Evolutionary conservation across 176 grass and related monocot genomes (phyloP), one percentile per base, ranked within the genome.

Genomic region (Eleusine indica): DNA sequence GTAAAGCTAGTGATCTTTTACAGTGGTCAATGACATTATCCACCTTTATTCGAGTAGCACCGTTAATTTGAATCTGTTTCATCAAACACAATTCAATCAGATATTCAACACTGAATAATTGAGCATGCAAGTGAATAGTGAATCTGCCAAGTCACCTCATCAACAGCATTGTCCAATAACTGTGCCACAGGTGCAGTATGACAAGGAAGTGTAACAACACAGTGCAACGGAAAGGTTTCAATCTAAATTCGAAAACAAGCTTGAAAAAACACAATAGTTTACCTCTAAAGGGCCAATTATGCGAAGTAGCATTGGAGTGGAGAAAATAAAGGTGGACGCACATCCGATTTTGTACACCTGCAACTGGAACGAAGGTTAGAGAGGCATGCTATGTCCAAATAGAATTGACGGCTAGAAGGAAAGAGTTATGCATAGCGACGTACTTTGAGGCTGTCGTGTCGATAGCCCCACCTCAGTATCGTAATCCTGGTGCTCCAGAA

Each of bases 201-300:
- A 30, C 15, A 52, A 76, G 75, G 0, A 53, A 51, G 10, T 80
- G 14, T 79, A 80, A 83, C 51, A 6, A 68, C 2, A 7, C 40
- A 37, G 14, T 32, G 14, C 32, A 35, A 35, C 32, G 2, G 2
- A 35, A 35, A 35, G 32, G 32, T 35, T 35, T 35, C 32, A 35
- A 13, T 29, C 61, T 64, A 17, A 35, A 39, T 39, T 72, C 38
- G 30, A 15, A 18, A 14, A 4, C 2, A 11, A 72, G 19, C 11
- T 48, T 29, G 57, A 2, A 67, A 48, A 2, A 41, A 38, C 19
- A 4, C 52, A 46, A 76, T n/a, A 17, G 56, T 64, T 41, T 68
- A 91, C 92, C 92, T 81, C 92, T 88, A 65, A 94, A 94, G 0
- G 89, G 83, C 92, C 89, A 94, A 68, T 94, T 90, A 9, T 90